Base-by-base conservation (phyloP, 805 yeast genomes). In the Candida railenensis region DNA sequence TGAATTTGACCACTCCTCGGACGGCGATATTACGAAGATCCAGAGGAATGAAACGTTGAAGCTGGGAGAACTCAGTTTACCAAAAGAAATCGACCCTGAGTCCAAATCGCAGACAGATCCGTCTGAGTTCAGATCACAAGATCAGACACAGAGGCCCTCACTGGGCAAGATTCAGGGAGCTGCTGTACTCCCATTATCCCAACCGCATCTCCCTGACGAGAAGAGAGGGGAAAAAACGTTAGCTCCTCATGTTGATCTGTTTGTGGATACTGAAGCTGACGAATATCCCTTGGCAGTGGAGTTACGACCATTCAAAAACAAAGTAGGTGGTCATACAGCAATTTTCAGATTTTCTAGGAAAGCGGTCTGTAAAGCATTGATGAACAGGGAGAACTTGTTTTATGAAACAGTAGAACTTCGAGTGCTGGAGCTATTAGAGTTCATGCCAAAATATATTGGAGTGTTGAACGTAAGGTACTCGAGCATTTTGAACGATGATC, bases 271-370 rank as follows among this genome's bases (percentile, higher is more conserved):
- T 2, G 60, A 56, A 8, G 62, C 57, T 4, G 60, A 55, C 11
- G 62, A 59, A 8, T 86, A 74, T 53, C 87, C 90, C 2, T 66
- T 89, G 25, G 87, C 96, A 1, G 96, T 91, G 1, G 97, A 92
- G 62, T 68, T 92, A 48, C 81, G 88, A 45, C 98, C 98, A 1
- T 92, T 91, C 67, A 83, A 85, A 46, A 90, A 94, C 61, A 90
- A 88, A 60, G 98, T 94, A 19, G 99, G 99, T 5, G 99, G 99
- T 0, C 99, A 94, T 62, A 92, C 97, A 0, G 97, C 97, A 1
- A 90, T 94, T 32, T 94, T 92, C 69, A 80, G 92, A 53, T 94
- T 94, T 61, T 86, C 96, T 3, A 87, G 83, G 54, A 75, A 88
- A 48, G 98, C 97, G 0, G 96, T 94, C 15, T 94, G 98, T 65